Percentiles rank a stretch among this genome's conserved stretches.
phyloP scores from a whole-genome alignment of 345 rosid genomes.

The Adansonia digitata region DNA sequence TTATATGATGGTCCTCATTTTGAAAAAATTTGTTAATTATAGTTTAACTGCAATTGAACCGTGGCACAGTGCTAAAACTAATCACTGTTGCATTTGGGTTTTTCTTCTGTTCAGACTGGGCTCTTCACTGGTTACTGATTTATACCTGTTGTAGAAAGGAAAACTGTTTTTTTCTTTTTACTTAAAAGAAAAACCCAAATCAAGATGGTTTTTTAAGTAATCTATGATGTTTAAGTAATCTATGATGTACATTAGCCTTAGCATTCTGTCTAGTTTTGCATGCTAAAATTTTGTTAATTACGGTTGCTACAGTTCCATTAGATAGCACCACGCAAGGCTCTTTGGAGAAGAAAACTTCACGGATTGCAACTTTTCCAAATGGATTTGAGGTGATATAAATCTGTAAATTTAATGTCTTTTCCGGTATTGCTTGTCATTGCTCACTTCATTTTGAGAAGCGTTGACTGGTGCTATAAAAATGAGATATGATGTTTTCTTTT shows the following conservation, averaged over 20 bases:
- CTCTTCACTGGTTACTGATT: background rate
- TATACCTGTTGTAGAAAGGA: background rate
- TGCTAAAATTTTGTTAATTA: slow-evolving; percentile 5
- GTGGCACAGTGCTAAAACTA: background rate
- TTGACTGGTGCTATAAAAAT: background rate
- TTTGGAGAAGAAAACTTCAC: slow-evolving; percentile 31
- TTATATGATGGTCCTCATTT: background rate
- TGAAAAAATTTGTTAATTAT: background rate
- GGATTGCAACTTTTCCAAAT: slow-evolving; percentile 59
- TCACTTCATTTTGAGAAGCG: background rate
- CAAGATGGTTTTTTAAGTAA: background rate
- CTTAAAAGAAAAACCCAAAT: background rate
- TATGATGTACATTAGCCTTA: background rate
- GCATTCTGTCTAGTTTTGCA: background rate
- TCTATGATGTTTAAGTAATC: background rate
- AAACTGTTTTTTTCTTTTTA: background rate
- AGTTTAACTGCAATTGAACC: slow-evolving; percentile 1
- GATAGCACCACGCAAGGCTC: slow-evolving; percentile 33
- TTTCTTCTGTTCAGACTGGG: background rate
- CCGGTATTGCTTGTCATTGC: background rate
- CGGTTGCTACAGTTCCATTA: slow-evolving; percentile 24
- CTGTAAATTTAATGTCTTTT: background rate
- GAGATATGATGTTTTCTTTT: background rate
- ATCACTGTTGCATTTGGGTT: background rate
- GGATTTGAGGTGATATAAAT: slow-evolving; percentile 59